phyloP scores from a whole-genome alignment of 768 basidiomycete species.

The Hygrophorus pudorinus region DNA sequence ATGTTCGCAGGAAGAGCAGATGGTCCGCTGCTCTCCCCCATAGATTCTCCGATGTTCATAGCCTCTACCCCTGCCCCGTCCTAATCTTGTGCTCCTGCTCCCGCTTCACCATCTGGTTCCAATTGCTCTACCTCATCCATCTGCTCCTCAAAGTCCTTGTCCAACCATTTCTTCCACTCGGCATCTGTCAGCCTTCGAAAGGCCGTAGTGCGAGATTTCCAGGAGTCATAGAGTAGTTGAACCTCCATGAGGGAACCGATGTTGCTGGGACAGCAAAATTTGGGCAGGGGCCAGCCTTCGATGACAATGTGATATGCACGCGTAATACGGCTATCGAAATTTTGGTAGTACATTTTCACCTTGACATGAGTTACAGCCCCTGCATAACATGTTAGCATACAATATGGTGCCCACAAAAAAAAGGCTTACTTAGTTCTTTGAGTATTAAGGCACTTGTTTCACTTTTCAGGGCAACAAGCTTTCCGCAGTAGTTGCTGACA shows the following conservation, averaged over 20 bases:
- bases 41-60: too few species aligned
- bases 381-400: not conserved
- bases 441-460: not conserved
- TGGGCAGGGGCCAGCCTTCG: conserved; percentile 13
- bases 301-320: conserved; percentile 8
- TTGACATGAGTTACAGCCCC: not conserved
- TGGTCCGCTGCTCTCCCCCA: too few species aligned
- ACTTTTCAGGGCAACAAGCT: conserved; percentile 1
- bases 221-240: conserved; percentile 8
- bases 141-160: not conserved
- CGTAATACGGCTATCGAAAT: conserved; percentile 14
- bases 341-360: conserved; percentile 12
- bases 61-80: too few species aligned
- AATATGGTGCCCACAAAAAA: not conserved
- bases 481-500: not conserved
- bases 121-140: not conserved
- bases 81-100: too few species aligned
- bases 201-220: conserved; percentile 8
- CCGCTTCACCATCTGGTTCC: too few species aligned
- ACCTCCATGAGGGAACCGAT: conserved; percentile 10
- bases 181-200: conserved; percentile 9
- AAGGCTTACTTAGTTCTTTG: conserved; percentile 1
- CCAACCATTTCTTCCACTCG: conserved; percentile 9
- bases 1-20: too few species aligned
- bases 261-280: conserved; percentile 10